Percentiles rank a stretch among this genome's conserved stretches.
These are phyloP conservation scores for Hypocrella siamensis DNA, from an alignment of 2,329 filamentous ascomycete genomes.

Conservation along the genomic window DNA sequence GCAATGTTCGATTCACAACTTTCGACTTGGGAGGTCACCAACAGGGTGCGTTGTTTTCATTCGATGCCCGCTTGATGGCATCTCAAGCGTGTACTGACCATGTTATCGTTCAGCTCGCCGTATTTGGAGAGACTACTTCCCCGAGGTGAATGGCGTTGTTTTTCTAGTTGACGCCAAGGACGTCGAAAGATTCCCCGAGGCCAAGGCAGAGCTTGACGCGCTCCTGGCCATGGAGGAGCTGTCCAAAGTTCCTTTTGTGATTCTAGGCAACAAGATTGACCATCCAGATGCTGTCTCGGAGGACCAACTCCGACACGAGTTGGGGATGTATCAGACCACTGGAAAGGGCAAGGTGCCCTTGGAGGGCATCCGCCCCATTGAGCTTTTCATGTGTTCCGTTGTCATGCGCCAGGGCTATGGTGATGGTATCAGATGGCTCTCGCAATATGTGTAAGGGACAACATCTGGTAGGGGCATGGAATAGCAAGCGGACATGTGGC, in stretches of 20 bases:
- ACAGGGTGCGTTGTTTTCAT: conserved; percentile 44
- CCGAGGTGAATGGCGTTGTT: conserved; percentile 89
- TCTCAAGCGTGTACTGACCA: too few species aligned
- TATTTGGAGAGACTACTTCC: conserved; percentile 95
- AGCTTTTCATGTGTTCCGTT: conserved; percentile 98
- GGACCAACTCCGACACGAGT: conserved; percentile 81
- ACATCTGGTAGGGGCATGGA: too few species aligned
- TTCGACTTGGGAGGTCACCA: conserved; percentile 90
- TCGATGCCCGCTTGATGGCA: conserved; percentile 8
- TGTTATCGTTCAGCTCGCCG: conserved; percentile 61
- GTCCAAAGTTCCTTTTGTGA: conserved; percentile 84
- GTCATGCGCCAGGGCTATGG: conserved; percentile 96
- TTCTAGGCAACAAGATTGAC: conserved; percentile 99
- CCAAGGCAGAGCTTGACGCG: conserved; percentile 92
- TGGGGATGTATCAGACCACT: conserved; percentile 91
- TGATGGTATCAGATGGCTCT: conserved; percentile 81
- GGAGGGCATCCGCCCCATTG: conserved; percentile 85
- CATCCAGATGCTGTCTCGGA: conserved; percentile 91
- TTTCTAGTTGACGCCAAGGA: conserved; percentile 98
- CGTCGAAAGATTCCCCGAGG: conserved; percentile 82
- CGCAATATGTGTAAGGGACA: conserved; percentile 64
- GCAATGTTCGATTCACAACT: conserved; percentile 86
- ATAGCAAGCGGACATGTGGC: too few species aligned
- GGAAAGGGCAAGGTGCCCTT: conserved; percentile 89
- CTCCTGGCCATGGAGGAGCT: conserved; percentile 96